Conservation (phyloP, 305 asterid genomes). For the Rubia balearica region DNA sequence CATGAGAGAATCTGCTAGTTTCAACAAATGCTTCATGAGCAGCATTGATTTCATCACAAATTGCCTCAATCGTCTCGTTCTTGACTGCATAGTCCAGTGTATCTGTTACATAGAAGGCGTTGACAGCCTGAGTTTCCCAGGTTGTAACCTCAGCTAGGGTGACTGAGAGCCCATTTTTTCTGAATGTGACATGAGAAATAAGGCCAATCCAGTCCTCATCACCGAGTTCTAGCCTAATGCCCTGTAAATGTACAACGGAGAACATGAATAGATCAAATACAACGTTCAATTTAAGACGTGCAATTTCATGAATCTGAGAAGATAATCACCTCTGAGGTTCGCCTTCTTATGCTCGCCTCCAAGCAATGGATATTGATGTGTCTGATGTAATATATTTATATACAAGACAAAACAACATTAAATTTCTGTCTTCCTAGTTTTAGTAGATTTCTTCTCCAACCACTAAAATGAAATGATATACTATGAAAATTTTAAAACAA, state of each 20-base stretch:
- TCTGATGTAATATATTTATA: constrained; percentile 42
- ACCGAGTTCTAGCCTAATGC: constrained; percentile 65
- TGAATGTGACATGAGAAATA: constrained; percentile 67
- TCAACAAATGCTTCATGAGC: no score
- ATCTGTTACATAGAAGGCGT: constrained; percentile 68
- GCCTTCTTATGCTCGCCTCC: constrained; percentile 81
- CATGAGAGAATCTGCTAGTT: no score
- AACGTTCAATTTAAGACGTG: neutral
- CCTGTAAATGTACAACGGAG: constrained; percentile 31
- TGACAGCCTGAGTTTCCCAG: constrained; percentile 56
- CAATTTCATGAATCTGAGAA: neutral
- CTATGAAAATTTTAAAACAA: no score
- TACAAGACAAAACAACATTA: neutral
- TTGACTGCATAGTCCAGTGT: constrained; percentile 50
- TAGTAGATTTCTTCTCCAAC: neutral
- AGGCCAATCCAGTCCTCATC: constrained; percentile 70
- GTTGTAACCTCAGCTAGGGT: constrained; percentile 78
- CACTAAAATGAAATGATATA: neutral
- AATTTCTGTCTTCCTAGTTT: neutral
- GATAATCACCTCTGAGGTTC: constrained; percentile 55
- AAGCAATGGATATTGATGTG: constrained; percentile 77
- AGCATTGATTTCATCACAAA: constrained; percentile 54
- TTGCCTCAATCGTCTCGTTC: constrained; percentile 64
- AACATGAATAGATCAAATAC: neutral
- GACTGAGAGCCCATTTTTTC: constrained; percentile 81